Percentiles rank a stretch among this genome's conserved stretches.
phyloP scores from a whole-genome alignment of 2,329 filamentous ascomycete genomes.

The Scedosporium apiospermum region DNA sequence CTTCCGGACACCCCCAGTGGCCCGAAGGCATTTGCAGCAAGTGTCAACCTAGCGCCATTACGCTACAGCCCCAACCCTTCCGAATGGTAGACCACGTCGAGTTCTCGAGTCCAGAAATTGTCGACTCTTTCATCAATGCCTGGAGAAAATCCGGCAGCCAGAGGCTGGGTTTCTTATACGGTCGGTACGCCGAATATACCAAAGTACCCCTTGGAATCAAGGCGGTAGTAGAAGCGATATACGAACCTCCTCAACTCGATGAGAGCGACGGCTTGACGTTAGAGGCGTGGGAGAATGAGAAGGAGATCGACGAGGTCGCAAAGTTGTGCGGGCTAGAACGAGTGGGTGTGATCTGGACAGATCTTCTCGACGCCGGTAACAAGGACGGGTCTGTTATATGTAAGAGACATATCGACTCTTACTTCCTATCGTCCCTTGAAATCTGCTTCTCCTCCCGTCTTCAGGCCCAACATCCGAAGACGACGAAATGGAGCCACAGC shows the following conservation, averaged over 20 bases:
- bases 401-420: conserved; percentile 92
- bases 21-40: conserved; percentile 97
- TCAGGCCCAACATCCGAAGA: conserved; percentile 79
- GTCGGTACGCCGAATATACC: conserved; percentile 79
- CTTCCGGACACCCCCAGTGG: conserved; percentile 86
- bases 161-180: conserved; percentile 83
- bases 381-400: conserved; percentile 83
- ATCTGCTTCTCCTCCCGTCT: conserved; percentile 80
- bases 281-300: conserved; percentile 75
- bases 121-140: conserved; percentile 83
- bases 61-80: conserved; percentile 83
- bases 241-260: conserved; percentile 85
- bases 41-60: conserved; percentile 95
- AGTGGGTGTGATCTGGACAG: conserved; percentile 90
- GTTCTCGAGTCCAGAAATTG: conserved; percentile 74
- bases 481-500: conserved; percentile 94
- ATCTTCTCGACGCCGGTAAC: conserved; percentile 71
- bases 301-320: conserved; percentile 72
- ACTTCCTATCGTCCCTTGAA: conserved; percentile 87
- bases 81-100: conserved; percentile 98
- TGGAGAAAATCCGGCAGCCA: conserved; percentile 84
- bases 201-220: conserved; percentile 92
- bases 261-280: conserved; percentile 84
- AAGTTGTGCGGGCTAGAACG: conserved; percentile 75
- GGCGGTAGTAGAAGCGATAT: conserved; percentile 92